Evolutionary conservation across 2,329 filamentous ascomycete genomes (phyloP), one percentile per base, ranked within the genome.

Genomic region (Passalora sequoiae): DNA sequence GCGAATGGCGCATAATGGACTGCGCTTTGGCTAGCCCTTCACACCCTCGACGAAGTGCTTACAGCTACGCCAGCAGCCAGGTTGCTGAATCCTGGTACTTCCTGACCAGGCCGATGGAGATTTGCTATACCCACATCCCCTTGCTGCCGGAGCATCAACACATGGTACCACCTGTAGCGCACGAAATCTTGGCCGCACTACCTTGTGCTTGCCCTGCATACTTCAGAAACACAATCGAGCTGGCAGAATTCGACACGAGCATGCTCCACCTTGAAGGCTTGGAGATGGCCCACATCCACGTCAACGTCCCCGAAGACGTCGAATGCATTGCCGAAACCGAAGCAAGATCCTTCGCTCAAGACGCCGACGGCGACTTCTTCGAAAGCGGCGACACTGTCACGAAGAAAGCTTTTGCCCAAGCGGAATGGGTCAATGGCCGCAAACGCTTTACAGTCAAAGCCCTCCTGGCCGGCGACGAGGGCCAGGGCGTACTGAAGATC

Each of bases 371-470:
- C 2, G 92, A 98, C 63, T 77, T 83, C 51, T 97, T 95, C 61
- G 92, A 98, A 66, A 95, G 82, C 54, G 89, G 92, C 24, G 91
- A 97, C 10, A 71, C 84, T 19, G 73, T 94, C 17, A 85, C 78
- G 60, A 97, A 96, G 69, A 81, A 85, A 41, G 91, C 89, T 1
- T 72, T 98, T 16, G 83, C 89, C 1, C 92, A 98, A 66, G 86
- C 88, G 3, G 89, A 95, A 61, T 98, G 92, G 92, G 78, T 86
- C 57, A 78, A 77, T 53, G 89, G 89, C 12, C 74, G 84, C 53
- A 98, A 98, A 66, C 81, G 88, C 21, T 96, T 94, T 64, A 94
- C 89, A 0, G 75, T 98, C 60, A 98, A 98, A 66, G 92, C 88
- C 1, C 70, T 97, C 12, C 72, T 98, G 0, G 91, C 94, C 1